Base-by-base conservation (phyloP, 371 early-diverging fungal genomes). In the Zychaea mexicana region DNA sequence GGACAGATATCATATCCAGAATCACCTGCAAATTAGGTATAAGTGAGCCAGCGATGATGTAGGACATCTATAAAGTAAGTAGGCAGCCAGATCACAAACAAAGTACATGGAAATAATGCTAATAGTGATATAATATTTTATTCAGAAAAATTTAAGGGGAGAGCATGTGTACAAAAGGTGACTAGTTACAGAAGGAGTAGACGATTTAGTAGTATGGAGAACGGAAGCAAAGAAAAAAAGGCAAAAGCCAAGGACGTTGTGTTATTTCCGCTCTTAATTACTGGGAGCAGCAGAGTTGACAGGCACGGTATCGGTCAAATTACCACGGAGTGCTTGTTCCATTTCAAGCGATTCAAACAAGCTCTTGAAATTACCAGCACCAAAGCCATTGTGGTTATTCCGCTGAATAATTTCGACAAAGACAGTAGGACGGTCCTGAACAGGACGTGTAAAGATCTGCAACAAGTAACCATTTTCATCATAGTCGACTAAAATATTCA, bases 291-390 rank as follows among this genome's bases (percentile, higher is more conserved):
- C 65, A 3, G 36, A 2, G 19, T 54, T 31, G 13, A 52, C 42
- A 21, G 71, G 66, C 47, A 74, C 70, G 73, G 75, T 78, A 54
- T 82, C 82, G 9, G 82, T 82, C 72, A 94, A 82, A 66, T 95
- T 95, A 62, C 98, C 98, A 63, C 98, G 92, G 56, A 87, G 77
- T 13, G 84, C 92, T 82, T 98, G 98, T 84, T 98, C 98, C 38
- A 85, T 72, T 83, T 98, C 98, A 55, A 98, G 89, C 39, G 94
- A 86, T 79, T 96, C 97, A 81, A 98, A 98, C 60, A 95, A 82
- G 67, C 93, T 92, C 91, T 96, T 94, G 86, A 98, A 98, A 86
- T 98, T 98, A 59, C 98, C 98, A 42, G 97, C 97, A 61, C 98
- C 98, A 74, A 97, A 98, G 26, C 98, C 97, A 76, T 93, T 86